Percentiles rank a stretch among this genome's conserved stretches.
Conservation (phyloP, 2,329 filamentous ascomycete genomes). For the Mycosphaerella sp. region DNA sequence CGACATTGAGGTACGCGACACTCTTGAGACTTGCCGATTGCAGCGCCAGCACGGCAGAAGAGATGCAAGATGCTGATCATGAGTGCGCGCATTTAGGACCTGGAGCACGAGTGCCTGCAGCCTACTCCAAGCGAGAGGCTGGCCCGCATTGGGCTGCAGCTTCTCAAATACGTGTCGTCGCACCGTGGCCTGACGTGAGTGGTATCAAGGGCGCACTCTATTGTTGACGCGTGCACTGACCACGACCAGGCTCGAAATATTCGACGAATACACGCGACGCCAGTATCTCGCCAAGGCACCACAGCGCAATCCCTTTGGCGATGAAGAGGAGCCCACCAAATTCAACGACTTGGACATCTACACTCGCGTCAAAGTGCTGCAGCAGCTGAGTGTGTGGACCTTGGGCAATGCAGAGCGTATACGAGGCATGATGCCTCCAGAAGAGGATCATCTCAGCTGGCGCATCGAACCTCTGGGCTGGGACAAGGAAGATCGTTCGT, state of each 20-base stretch:
- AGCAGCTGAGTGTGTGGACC: conserved; percentile 84
- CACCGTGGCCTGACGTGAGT: conserved; percentile 86
- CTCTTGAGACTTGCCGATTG: conserved; percentile 13
- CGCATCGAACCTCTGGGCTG: conserved; percentile 78
- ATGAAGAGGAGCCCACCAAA: conserved; percentile 62
- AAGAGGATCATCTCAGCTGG: conserved; percentile 50
- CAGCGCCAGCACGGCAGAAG: neutral
- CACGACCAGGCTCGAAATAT: conserved; percentile 64
- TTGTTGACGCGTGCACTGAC: neutral
- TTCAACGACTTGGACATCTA: conserved; percentile 80
- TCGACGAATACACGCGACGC: conserved; percentile 86
- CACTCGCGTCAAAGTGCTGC: conserved; percentile 74
- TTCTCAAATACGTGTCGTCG: conserved; percentile 90
- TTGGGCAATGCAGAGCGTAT: conserved; percentile 83
- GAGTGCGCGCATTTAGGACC: conserved; percentile 52
- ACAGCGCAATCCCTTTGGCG: conserved; percentile 75
- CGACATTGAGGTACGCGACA: conserved; percentile 70
- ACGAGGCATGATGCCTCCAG: conserved; percentile 76
- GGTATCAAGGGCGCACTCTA: neutral
- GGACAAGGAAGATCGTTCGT: conserved; percentile 78
- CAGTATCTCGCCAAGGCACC: conserved; percentile 82
- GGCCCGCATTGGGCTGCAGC: conserved; percentile 72
- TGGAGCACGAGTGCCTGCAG: conserved; percentile 84
- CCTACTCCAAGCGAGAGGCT: conserved; percentile 65
- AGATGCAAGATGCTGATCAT: conserved; percentile 25